A percentile compares a stretch with the other conserved stretches of the same genome.
Evolutionary conservation across 768 basidiomycete species (phyloP).

Genomic region (Kwoniella pini): DNA sequence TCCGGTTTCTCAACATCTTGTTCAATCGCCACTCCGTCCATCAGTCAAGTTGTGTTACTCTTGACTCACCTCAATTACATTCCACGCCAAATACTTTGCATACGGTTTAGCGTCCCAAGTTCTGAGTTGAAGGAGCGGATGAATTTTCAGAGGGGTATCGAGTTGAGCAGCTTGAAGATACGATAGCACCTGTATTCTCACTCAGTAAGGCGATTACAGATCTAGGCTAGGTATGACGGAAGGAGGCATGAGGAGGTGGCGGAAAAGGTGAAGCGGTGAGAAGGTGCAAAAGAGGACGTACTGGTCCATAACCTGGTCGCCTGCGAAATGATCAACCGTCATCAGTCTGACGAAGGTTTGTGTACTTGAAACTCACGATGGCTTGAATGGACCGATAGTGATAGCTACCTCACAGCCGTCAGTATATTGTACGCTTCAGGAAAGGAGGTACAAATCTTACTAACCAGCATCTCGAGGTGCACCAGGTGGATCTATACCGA

Average conservation of each 20-base stretch:
- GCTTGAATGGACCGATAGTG: conserved; percentile 51
- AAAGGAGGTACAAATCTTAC: too few relatives aligned
- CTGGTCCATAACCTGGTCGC: conserved; percentile 54
- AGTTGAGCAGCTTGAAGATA: conserved; percentile 54
- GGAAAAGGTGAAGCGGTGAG: background rate
- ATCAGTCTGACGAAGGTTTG: conserved; percentile 3
- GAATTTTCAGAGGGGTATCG: conserved; percentile 48
- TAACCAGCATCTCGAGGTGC: conserved; percentile 38
- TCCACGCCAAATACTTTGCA: conserved; percentile 52
- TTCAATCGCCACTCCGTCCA: too few relatives aligned
- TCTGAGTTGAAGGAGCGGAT: conserved; percentile 49
- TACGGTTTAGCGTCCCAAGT: conserved; percentile 54
- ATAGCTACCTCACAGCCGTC: conserved; percentile 24
- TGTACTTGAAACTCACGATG: conserved; percentile 29
- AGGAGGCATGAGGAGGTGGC: too few relatives aligned
- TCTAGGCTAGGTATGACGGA: too few relatives aligned
- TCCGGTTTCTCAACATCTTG: too few relatives aligned
- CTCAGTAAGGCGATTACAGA: too few relatives aligned
- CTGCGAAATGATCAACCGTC: conserved; percentile 22
- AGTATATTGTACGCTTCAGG: too few relatives aligned
- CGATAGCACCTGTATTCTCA: conserved; percentile 42
- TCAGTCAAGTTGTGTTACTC: background rate
- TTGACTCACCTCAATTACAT: conserved; percentile 47
- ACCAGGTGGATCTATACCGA: conserved; percentile 39
- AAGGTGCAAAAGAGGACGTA: background rate